Evolutionary conservation across 139 green algal genomes (phyloP).

Genomic region (Chlamydomonas sp.): DNA sequence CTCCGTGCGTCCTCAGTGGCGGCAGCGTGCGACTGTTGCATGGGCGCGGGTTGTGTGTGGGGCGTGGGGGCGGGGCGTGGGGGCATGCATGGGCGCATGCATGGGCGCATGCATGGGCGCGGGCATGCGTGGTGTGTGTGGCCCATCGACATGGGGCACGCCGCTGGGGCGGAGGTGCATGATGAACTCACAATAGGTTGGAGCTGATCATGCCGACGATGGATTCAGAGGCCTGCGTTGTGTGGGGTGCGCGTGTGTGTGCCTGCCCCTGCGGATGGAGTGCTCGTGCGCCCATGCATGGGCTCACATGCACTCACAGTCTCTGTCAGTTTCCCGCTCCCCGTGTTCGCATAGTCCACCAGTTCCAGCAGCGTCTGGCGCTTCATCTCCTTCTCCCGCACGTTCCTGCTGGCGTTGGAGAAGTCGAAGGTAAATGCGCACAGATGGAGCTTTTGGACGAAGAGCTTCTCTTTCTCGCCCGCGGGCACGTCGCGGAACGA

Average conservation of each 20-base stretch:
- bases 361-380: constrained; percentile 93
- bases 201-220: constrained; percentile 88
- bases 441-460: constrained; percentile 93
- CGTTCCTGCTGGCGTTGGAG: constrained; percentile 64
- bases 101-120: no score
- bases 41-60: not conserved
- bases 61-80: no score
- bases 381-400: constrained; percentile 98
- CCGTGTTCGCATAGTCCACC: constrained; percentile 94
- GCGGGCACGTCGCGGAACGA: constrained; percentile 82
- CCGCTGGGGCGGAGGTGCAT: no score
- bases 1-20: constrained; percentile 58
- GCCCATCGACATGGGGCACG: no score
- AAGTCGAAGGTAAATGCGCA: constrained; percentile 96
- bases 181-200: constrained; percentile 96
- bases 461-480: constrained; percentile 80
- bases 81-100: no score
- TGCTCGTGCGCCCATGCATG: constrained; percentile 44
- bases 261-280: constrained; percentile 13
- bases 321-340: constrained; percentile 92
- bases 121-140: no score
- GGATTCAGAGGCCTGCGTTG: constrained; percentile 59
- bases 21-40: constrained; percentile 65
- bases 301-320: no score
- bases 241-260: not conserved